These are phyloP conservation scores for Silene conica DNA, from an alignment of 148 eudicot genomes.

Conservation along the genomic window DNA sequence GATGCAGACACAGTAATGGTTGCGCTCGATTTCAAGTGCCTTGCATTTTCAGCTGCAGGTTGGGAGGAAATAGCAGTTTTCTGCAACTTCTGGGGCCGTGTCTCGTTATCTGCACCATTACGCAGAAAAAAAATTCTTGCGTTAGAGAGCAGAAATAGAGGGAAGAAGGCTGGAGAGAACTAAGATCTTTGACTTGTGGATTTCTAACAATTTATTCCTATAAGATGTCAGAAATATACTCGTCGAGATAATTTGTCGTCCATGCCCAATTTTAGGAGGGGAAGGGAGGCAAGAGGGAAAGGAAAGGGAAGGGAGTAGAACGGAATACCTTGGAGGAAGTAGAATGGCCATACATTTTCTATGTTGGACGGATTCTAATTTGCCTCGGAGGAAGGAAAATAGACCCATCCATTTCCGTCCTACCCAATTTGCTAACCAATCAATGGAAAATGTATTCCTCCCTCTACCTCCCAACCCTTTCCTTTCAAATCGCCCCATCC, in stretches of 20 bases:
- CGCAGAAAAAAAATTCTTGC: background rate
- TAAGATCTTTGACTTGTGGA: background rate
- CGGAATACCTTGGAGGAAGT: no score
- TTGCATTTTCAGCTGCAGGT: slow-evolving; percentile 29
- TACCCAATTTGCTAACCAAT: no score
- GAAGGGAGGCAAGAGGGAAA: no score
- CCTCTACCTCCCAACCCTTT: no score
- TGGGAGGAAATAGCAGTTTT: slow-evolving; percentile 26
- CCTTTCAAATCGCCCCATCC: no score
- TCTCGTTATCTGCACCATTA: slow-evolving; percentile 33
- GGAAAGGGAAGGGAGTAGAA: no score
- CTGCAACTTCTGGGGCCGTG: slow-evolving; percentile 30
- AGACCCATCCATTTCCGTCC: no score
- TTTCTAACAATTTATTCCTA: background rate
- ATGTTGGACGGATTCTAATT: no score
- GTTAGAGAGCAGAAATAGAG: background rate
- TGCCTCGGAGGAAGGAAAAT: no score
- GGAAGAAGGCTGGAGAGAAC: background rate
- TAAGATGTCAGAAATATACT: background rate
- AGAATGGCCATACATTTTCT: no score
- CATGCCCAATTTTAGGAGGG: background rate
- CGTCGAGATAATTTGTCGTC: background rate
- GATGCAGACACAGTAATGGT: slow-evolving; percentile 10
- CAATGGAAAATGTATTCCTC: no score
- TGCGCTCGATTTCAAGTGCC: slow-evolving; percentile 18